A percentile compares a stretch with the other conserved stretches of the same genome.
Conservation (phyloP, 129 eudicot genomes). For the Artemisia tridentata region DNA sequence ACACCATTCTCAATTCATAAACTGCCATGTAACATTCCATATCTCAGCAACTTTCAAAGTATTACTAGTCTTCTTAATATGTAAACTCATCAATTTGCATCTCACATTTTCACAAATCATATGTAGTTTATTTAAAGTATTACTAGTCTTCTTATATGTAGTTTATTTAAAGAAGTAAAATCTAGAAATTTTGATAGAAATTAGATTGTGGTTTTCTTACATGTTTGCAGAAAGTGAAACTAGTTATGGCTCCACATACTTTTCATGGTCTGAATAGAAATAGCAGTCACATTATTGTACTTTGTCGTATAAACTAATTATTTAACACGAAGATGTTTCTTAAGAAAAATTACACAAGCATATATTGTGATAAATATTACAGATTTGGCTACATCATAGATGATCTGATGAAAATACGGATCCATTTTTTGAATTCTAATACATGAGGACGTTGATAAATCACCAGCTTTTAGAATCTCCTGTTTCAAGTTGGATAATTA, state of each 20-base stretch:
- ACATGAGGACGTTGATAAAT: no score
- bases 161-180: slow-evolving; percentile 9
- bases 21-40: no score
- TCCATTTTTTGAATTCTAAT: no score
- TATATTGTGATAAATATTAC: neutral
- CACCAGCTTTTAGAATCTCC: neutral
- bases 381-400: no score
- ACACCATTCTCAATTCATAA: no score
- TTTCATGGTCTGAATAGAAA: neutral
- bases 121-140: no score
- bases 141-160: neutral
- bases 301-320: neutral
- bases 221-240: slow-evolving; percentile 11
- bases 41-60: no score
- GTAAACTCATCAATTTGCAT: no score
- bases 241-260: neutral
- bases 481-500: neutral
- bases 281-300: neutral
- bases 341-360: slow-evolving; percentile 1
- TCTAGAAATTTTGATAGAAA: neutral
- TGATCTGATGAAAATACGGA: no score
- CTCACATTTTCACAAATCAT: no score
- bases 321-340: neutral
- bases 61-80: no score
- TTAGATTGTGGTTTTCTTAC: slow-evolving; percentile 1